These are phyloP conservation scores for Ministeria vibrans DNA, from an alignment of 78 protist species.

Conservation along the genomic window DNA sequence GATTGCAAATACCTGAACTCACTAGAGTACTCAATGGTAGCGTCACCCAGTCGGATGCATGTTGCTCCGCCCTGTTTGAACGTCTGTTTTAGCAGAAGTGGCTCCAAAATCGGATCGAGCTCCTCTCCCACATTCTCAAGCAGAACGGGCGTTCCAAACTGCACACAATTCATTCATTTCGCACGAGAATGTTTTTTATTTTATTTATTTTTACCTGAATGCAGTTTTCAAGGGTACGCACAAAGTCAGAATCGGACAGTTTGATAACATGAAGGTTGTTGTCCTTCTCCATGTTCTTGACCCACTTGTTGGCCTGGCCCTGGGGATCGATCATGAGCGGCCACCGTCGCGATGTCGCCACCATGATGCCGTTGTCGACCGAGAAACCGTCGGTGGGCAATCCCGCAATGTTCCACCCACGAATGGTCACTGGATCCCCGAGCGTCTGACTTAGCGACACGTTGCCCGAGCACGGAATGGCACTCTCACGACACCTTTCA, in stretches of 20 bases:
- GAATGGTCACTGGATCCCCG: slow-evolving; percentile 51
- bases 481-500: neutral
- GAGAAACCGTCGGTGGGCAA: slow-evolving; percentile 81
- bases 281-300: slow-evolving; percentile 37
- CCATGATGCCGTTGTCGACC: slow-evolving; percentile 73
- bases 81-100: slow-evolving; percentile 60
- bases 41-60: slow-evolving; percentile 71
- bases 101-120: slow-evolving; percentile 78
- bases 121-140: slow-evolving; percentile 72
- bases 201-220: no score
- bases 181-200: no score
- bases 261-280: slow-evolving; percentile 45
- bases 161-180: slow-evolving; percentile 46
- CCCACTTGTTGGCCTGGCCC: slow-evolving; percentile 79
- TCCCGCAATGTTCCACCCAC: slow-evolving; percentile 58
- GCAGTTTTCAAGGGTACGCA: slow-evolving; percentile 43
- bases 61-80: slow-evolving; percentile 22
- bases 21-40: slow-evolving; percentile 45
- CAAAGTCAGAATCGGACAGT: slow-evolving; percentile 36
- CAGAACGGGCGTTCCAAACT: slow-evolving; percentile 69
- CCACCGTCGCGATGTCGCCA: slow-evolving; percentile 62
- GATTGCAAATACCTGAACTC: slow-evolving; percentile 30
- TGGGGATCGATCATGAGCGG: slow-evolving; percentile 85
- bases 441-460: slow-evolving; percentile 8
- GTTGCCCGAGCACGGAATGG: slow-evolving; percentile 22